phyloP scores from a whole-genome alignment of 2,329 filamentous ascomycete species.

The Rutstroemia sydowiana region DNA sequence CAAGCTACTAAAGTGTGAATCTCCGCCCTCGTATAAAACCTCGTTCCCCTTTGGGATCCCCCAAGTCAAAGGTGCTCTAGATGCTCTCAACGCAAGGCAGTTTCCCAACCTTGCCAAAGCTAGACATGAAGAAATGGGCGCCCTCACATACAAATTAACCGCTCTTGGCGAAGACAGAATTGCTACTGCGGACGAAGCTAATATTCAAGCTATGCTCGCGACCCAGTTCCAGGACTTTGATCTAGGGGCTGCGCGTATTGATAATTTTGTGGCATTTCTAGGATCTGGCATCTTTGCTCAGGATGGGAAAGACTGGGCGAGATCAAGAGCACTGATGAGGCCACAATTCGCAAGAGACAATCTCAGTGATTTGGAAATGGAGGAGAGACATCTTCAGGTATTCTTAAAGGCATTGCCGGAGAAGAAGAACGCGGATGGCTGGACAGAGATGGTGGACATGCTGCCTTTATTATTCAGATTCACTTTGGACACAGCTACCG shows the following conservation, averaged over 20 bases:
- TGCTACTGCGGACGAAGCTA: constrained; percentile 33
- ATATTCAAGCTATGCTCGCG: constrained; percentile 48
- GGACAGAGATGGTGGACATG: constrained; percentile 45
- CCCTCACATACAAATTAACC: constrained; percentile 22
- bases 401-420: constrained; percentile 51
- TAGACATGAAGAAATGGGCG: constrained; percentile 29
- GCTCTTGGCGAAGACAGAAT: constrained; percentile 16
- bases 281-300: constrained; percentile 29
- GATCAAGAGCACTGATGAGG: constrained; percentile 39
- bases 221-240: constrained; percentile 45
- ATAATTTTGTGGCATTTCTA: constrained; percentile 36
- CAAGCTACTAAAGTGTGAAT: constrained; percentile 23
- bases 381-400: constrained; percentile 60
- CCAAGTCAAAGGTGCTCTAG: constrained; percentile 19
- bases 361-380: constrained; percentile 60
- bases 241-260: constrained; percentile 47
- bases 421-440: constrained; percentile 41
- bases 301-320: constrained; percentile 27
- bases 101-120: constrained; percentile 28
- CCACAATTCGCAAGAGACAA: constrained; percentile 49
- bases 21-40: constrained; percentile 19
- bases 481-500: constrained; percentile 42
- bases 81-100: constrained; percentile 17
- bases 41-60: constrained; percentile 24
- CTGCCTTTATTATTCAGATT: constrained; percentile 57